Conservation (phyloP, 2,329 filamentous ascomycete species). For the Neofusicoccum parvum region DNA sequence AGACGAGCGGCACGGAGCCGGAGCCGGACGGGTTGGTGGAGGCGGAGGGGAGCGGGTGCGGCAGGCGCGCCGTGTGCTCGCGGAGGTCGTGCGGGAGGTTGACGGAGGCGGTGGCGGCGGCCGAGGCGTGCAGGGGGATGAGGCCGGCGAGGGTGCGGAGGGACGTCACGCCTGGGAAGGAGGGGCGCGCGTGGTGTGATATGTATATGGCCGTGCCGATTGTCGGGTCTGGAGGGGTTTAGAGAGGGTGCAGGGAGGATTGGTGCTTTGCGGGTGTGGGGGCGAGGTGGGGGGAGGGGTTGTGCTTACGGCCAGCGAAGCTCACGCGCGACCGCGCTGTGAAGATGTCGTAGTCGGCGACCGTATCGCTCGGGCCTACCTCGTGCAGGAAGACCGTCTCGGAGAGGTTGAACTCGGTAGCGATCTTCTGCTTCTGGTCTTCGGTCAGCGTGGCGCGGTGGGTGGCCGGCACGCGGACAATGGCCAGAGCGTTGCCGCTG, state of each 20-base stretch:
- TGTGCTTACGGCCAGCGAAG: slow-evolving; percentile 54
- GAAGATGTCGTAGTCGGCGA: slow-evolving; percentile 55
- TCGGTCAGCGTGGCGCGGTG: slow-evolving; percentile 41
- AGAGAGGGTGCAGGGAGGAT: neutral
- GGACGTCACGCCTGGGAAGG: neutral
- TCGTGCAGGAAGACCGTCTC: slow-evolving; percentile 60
- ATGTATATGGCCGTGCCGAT: slow-evolving; percentile 51
- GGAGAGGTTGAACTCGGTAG: slow-evolving; percentile 60
- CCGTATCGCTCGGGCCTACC: slow-evolving; percentile 26
- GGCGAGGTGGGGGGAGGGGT: slow-evolving; percentile 55
- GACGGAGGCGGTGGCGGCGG: neutral
- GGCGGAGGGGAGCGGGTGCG: slow-evolving; percentile 21
- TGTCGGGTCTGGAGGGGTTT: slow-evolving; percentile 41
- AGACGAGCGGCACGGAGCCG: slow-evolving; percentile 40
- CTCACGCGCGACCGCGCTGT: slow-evolving; percentile 54
- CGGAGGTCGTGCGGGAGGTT: slow-evolving; percentile 69
- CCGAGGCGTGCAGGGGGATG: neutral
- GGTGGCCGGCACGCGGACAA: slow-evolving; percentile 50
- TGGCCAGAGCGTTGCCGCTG: slow-evolving; percentile 57
- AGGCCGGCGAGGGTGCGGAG: slow-evolving; percentile 2
- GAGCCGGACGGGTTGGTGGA: slow-evolving; percentile 6
- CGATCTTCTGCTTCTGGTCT: slow-evolving; percentile 55
- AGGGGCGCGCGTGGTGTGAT: neutral
- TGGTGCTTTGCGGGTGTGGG: neutral
- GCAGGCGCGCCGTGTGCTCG: slow-evolving; percentile 51